These are phyloP conservation scores for Exophiala spinifera DNA, from an alignment of 2,329 filamentous ascomycete species.

Conservation along the genomic window DNA sequence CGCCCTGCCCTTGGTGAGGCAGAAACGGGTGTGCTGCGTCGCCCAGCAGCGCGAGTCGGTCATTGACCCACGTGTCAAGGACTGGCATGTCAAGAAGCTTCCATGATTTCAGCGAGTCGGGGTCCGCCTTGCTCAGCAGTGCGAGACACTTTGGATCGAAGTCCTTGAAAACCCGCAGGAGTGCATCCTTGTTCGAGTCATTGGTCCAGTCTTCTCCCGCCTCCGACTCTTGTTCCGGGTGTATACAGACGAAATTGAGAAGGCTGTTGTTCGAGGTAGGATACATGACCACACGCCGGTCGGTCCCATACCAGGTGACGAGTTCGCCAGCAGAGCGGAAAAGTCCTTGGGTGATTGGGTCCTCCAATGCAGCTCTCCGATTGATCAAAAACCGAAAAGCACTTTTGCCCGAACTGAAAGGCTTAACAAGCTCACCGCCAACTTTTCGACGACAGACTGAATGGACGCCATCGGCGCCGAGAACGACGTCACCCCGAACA, in stretches of 20 bases:
- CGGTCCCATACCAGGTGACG: constrained; percentile 42
- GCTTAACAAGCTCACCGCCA: too few species aligned
- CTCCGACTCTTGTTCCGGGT: constrained; percentile 31
- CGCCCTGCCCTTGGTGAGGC: constrained; percentile 51
- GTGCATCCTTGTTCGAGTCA: constrained; percentile 2
- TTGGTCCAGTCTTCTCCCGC: constrained; percentile 32
- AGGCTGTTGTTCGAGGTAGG: constrained; percentile 27
- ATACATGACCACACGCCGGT: constrained; percentile 32
- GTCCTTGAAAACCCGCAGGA: constrained; percentile 13
- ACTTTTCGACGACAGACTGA: too few species aligned
- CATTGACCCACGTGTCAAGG: constrained; percentile 37
- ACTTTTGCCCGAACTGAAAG: too few species aligned
- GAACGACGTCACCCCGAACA: too few species aligned
- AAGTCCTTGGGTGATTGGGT: constrained; percentile 40
- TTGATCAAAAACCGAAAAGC: constrained; percentile 40
- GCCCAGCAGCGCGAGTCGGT: constrained; percentile 57
- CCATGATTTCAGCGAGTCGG: constrained; percentile 37
- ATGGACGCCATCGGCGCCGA: too few species aligned
- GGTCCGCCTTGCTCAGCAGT: neutral
- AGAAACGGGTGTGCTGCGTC: constrained; percentile 68
- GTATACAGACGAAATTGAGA: constrained; percentile 27
- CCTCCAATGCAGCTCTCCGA: constrained; percentile 30
- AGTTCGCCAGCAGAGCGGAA: constrained; percentile 40
- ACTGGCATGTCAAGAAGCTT: neutral
- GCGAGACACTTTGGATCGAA: constrained; percentile 9